phyloP scores from a whole-genome alignment of 306 rosid genomes.

The Glycine latifolia region DNA sequence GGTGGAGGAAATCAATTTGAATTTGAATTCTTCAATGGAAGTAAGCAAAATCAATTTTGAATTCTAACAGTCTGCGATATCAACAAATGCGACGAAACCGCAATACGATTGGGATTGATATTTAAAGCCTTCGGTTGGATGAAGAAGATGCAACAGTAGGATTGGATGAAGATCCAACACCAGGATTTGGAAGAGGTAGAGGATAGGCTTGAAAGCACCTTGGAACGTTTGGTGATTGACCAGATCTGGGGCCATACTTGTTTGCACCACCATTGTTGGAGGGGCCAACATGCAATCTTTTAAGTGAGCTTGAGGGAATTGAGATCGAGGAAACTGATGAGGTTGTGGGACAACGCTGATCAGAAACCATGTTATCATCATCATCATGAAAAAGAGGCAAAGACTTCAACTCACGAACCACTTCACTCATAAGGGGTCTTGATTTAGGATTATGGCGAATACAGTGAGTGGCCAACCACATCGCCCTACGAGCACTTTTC shows the following conservation, averaged over 20 bases:
- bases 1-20: too few species aligned
- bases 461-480: constrained; percentile 57
- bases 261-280: neutral
- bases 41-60: too few species aligned
- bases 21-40: too few species aligned
- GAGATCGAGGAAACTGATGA: constrained; percentile 1
- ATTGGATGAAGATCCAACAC: constrained; percentile 39
- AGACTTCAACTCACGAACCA: constrained; percentile 50
- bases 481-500: constrained; percentile 51
- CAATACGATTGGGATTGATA: too few species aligned
- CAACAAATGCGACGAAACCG: too few species aligned
- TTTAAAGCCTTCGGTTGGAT: too few species aligned
- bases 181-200: constrained; percentile 45
- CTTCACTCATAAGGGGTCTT: constrained; percentile 73
- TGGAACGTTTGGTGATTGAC: constrained; percentile 42
- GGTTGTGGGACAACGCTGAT: constrained; percentile 36
- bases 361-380: neutral
- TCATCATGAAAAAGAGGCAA: constrained; percentile 38
- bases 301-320: neutral
- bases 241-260: constrained; percentile 25
- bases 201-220: constrained; percentile 47
- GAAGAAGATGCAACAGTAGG: too few species aligned
- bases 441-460: constrained; percentile 49
- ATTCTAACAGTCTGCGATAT: too few species aligned
- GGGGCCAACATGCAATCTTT: constrained; percentile 14